These are phyloP conservation scores for Phytophthora hybrid DNA, from an alignment of 352 stramenopile species.

Conservation along the genomic window DNA sequence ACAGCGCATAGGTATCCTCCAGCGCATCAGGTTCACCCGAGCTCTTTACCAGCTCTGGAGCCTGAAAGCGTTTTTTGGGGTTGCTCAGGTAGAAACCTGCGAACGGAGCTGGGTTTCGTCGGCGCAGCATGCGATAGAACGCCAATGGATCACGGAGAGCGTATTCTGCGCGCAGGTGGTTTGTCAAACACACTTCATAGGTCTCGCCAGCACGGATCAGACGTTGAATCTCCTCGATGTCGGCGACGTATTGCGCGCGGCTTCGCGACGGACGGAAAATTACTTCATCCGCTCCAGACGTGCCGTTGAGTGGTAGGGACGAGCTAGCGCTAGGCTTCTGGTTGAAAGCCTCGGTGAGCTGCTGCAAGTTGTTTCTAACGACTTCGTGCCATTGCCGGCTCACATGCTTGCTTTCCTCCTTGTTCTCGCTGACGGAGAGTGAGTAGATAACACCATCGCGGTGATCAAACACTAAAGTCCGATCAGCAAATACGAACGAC, in stretches of 20 bases:
- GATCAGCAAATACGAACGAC: conserved; percentile 93
- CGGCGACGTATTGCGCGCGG: conserved; percentile 81
- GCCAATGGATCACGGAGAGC: conserved; percentile 54
- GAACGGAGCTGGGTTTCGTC: conserved; percentile 95
- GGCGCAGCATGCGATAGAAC: conserved; percentile 93
- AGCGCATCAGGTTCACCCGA: conserved; percentile 1
- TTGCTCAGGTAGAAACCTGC: conserved; percentile 92
- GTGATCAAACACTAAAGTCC: conserved; percentile 92
- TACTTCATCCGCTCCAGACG: conserved; percentile 37
- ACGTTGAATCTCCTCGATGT: conserved; percentile 90
- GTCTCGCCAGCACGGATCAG: conserved; percentile 94
- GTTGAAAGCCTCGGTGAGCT: conserved; percentile 26
- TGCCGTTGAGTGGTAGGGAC: not conserved
- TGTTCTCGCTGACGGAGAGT: conserved; percentile 56
- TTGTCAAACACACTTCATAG: conserved; percentile 97
- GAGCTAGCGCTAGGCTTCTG: not conserved
- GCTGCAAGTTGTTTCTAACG: conserved; percentile 28
- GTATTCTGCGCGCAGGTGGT: conserved; percentile 84
- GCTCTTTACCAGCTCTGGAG: not conserved
- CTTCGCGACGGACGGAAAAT: conserved; percentile 70
- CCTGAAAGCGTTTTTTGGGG: conserved; percentile 42
- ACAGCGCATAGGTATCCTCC: conserved; percentile 88
- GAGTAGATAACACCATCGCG: conserved; percentile 77
- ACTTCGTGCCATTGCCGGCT: conserved; percentile 35
- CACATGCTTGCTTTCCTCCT: conserved; percentile 2